Percentiles rank a stretch among this genome's conserved stretches.
Conservation (phyloP, 108 stramenopile species). For the Pelagomonas calceolata region DNA sequence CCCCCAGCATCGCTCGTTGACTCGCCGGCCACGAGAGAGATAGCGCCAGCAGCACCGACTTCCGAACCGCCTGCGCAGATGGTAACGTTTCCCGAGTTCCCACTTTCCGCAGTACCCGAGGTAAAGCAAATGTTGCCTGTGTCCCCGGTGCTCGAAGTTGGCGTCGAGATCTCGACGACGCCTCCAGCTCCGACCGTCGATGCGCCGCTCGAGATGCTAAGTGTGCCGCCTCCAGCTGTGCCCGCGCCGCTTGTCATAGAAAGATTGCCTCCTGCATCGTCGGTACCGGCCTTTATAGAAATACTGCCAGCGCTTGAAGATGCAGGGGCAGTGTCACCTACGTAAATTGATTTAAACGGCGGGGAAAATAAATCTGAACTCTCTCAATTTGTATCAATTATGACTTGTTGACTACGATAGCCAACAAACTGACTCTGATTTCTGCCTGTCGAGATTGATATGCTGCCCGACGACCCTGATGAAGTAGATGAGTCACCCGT, state of each 20-base stretch:
- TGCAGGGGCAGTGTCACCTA: too few species aligned
- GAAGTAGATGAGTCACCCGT: not conserved
- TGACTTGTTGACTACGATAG: too few species aligned
- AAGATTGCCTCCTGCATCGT: slow-evolving; percentile 26
- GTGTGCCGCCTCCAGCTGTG: too few species aligned
- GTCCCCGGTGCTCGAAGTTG: not conserved
- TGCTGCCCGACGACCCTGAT: slow-evolving; percentile 1
- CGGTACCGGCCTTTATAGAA: slow-evolving; percentile 7
- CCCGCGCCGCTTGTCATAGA: slow-evolving; percentile 26
- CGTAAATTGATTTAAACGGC: too few species aligned
- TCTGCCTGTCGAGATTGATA: slow-evolving; percentile 10
- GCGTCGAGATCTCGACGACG: not conserved
- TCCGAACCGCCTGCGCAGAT: not conserved
- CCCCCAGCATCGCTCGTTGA: not conserved
- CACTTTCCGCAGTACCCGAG: not conserved
- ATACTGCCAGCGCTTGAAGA: slow-evolving; percentile 16
- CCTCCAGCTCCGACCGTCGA: not conserved
- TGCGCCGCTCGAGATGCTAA: too few species aligned
- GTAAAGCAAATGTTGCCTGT: not conserved
- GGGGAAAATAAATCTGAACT: too few species aligned
- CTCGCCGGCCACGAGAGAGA: not conserved
- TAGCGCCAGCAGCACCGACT: not conserved
- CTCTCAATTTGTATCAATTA: too few species aligned
- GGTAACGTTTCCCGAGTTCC: not conserved
- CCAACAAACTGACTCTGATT: too few species aligned